Percentiles rank a stretch among this genome's conserved stretches.
Conservation (phyloP, 805 yeast genomes). For the Wickerhamomyces queroliae region DNA sequence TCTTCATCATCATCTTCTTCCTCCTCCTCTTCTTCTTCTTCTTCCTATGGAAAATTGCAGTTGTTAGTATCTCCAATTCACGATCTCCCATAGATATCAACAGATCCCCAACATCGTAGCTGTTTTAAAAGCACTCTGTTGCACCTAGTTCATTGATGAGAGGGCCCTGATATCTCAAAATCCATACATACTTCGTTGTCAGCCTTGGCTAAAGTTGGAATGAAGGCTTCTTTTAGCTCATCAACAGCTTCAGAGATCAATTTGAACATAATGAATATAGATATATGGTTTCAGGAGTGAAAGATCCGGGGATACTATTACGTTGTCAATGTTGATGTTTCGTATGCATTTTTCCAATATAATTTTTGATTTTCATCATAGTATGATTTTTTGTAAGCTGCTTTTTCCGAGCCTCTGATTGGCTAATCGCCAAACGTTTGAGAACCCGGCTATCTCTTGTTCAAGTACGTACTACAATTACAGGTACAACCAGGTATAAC, state of each 20-base stretch:
- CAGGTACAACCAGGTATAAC: not conserved
- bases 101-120: no score
- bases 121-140: no score
- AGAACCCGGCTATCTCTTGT: not conserved
- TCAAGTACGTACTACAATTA: not conserved
- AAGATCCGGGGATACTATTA: no score
- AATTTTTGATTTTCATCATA: conserved; percentile 1
- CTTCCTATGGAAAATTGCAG: conserved; percentile 9
- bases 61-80: no score
- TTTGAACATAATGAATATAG: conserved; percentile 24
- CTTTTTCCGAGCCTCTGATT: conserved; percentile 22
- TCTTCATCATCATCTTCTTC: conserved; percentile 36
- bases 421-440: conserved; percentile 7
- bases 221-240: conserved; percentile 73
- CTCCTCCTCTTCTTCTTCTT: conserved; percentile 19
- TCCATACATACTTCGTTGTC: conserved; percentile 42
- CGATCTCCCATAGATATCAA: no score
- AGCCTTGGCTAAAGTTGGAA: conserved; percentile 80
- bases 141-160: no score
- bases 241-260: conserved; percentile 34
- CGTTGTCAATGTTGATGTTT: not conserved
- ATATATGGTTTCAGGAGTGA: not conserved
- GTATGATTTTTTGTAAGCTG: conserved; percentile 14
- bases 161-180: no score
- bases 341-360: not conserved